Evolutionary conservation across 2,329 filamentous ascomycete species (phyloP).

Genomic region (Sporothrix phasma): DNA sequence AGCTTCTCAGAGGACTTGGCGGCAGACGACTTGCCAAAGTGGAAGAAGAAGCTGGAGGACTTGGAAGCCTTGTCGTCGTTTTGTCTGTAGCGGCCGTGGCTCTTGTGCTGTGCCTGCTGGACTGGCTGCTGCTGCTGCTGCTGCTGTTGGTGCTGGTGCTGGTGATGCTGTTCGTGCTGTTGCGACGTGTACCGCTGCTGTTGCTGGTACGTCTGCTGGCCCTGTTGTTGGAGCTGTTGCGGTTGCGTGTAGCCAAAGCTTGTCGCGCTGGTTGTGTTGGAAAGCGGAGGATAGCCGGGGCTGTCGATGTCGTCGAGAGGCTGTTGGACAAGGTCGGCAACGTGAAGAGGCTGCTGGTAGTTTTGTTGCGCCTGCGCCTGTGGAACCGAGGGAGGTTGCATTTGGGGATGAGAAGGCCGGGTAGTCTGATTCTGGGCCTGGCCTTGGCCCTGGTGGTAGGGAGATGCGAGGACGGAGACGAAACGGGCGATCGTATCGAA

Average conservation of each 20-base stretch:
- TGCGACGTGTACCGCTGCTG: conserved; percentile 20
- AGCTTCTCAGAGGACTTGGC: conserved; percentile 31
- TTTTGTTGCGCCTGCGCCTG: conserved; percentile 8
- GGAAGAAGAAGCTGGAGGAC: conserved; percentile 38
- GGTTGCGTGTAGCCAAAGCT: conserved; percentile 18
- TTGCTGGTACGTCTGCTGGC: conserved; percentile 7
- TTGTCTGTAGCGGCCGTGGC: conserved; percentile 21
- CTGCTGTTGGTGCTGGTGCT: conserved; percentile 20
- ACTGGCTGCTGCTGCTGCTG: conserved; percentile 17
- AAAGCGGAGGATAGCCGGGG: conserved; percentile 23
- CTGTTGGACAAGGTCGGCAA: conserved; percentile 26
- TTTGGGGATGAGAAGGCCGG: neutral
- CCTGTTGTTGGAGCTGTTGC: conserved; percentile 19
- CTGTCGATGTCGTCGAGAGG: conserved; percentile 22
- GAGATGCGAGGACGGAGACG: conserved; percentile 31
- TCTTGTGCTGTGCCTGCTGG: conserved; percentile 22
- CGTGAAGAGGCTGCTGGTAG: conserved; percentile 23
- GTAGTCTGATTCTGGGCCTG: conserved; percentile 17
- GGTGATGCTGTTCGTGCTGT: conserved; percentile 10
- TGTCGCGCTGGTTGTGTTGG: conserved; percentile 21
- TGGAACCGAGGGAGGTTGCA: neutral
- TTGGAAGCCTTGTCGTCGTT: conserved; percentile 37
- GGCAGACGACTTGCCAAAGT: conserved; percentile 37
- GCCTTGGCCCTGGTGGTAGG: conserved; percentile 35
- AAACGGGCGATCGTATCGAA: conserved; percentile 32